These are phyloP conservation scores for Xerophyta viscosa DNA, from an alignment of 106 monocot genomes.

Conservation along the genomic window DNA sequence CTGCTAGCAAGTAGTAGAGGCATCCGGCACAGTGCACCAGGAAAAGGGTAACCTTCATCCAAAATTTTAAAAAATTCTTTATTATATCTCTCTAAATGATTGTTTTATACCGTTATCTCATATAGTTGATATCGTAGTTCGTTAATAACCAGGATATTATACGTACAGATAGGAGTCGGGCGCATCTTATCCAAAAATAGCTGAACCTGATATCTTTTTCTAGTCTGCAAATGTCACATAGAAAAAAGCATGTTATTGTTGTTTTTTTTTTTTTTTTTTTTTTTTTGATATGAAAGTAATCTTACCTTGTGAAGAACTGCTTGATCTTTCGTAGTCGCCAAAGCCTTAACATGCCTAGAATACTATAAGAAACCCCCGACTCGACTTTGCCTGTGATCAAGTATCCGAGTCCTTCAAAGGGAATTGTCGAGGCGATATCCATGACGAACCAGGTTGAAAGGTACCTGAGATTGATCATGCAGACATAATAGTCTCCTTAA, in stretches of 20 bases:
- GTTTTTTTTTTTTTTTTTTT: no score
- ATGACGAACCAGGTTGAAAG: constrained; percentile 91
- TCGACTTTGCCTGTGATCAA: constrained; percentile 48
- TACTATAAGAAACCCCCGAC: constrained; percentile 38
- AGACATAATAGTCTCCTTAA: not conserved
- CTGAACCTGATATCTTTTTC: constrained; percentile 95
- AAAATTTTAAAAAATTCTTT: no score
- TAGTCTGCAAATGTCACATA: constrained; percentile 28
- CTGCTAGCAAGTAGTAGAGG: constrained; percentile 78
- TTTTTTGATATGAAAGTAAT: no score
- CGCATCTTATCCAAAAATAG: constrained; percentile 80
- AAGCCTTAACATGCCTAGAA: constrained; percentile 70
- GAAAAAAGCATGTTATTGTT: no score
- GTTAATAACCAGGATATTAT: no score
- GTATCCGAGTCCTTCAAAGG: constrained; percentile 61
- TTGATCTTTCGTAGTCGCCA: constrained; percentile 89
- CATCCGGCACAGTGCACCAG: constrained; percentile 80
- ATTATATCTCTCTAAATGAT: no score
- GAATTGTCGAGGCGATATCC: constrained; percentile 90
- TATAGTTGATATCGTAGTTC: no score
- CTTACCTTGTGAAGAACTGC: constrained; percentile 74
- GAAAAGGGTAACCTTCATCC: constrained; percentile 88
- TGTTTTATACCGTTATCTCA: no score
- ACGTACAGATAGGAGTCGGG: constrained; percentile 63
- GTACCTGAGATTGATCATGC: constrained; percentile 32